Conservation (phyloP, 331 rosid species). For the Rhamnella rubrinervis region DNA sequence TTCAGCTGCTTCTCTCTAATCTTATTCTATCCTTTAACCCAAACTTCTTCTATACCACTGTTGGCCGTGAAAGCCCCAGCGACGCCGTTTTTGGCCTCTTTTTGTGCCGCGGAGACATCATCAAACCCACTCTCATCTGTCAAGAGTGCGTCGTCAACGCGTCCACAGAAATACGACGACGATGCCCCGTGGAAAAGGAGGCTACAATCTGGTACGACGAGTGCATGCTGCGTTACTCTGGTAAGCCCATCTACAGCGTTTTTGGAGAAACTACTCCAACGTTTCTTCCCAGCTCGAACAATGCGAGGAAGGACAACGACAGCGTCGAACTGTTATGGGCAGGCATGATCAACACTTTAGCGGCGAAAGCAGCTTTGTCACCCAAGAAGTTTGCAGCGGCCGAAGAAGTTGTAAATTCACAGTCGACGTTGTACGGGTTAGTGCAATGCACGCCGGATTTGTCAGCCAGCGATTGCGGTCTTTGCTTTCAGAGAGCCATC, state of each 20-base stretch:
- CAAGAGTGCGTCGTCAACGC: neutral
- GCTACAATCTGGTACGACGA: slow-evolving; percentile 10
- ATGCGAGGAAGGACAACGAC: neutral
- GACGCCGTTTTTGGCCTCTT: neutral
- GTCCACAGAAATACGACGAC: neutral
- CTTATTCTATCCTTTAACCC: neutral
- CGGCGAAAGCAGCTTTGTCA: neutral
- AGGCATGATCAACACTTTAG: slow-evolving; percentile 1
- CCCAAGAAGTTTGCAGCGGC: slow-evolving; percentile 1
- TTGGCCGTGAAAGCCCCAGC: neutral
- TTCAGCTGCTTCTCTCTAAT: too few relatives aligned
- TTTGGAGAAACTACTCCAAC: neutral
- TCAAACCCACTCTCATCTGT: neutral
- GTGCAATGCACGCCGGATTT: slow-evolving; percentile 59
- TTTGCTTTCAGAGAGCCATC: slow-evolving; percentile 30
- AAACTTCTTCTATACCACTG: neutral
- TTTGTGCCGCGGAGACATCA: slow-evolving; percentile 14
- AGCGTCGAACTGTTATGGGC: slow-evolving; percentile 14
- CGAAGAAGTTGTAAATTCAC: slow-evolving; percentile 15
- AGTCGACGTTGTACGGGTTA: slow-evolving; percentile 31
- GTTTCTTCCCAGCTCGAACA: too few relatives aligned
- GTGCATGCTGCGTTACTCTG: slow-evolving; percentile 23
- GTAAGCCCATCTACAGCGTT: neutral
- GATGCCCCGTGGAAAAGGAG: neutral
- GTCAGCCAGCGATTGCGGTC: slow-evolving; percentile 27